Base-by-base conservation (phyloP, 225 moss, liverwort and hornwort species). In the Pseudoscleropodium purum region DNA sequence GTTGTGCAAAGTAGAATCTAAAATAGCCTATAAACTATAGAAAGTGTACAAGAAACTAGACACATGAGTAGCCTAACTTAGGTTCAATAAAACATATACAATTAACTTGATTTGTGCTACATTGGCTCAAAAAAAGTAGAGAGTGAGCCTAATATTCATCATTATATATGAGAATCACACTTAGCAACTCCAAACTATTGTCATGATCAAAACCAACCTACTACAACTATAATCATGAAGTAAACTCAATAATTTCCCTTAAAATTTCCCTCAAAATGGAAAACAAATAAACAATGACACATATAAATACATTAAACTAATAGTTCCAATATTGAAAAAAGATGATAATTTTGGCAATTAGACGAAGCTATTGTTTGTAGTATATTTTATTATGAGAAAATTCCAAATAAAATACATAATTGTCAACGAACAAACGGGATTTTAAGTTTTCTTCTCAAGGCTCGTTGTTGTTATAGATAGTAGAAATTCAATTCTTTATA, bases 211-310 rank as follows among this genome's bases (percentile, higher is more conserved):
- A 41, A 72, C 4, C 5, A 72, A 72, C 25, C 41, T 72, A 27
- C 26, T 15, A 72, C 2, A 0, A 3, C 26, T 15, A 72, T 41
- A 27, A 41, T 41, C 9, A 72, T 26, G 15, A 72, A 41, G 41
- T 14, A 0, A 1, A 25, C 5, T 41, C 15, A 72, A 15, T 0
- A 56, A 20, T 19, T 56, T 19, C 7, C 3, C 5, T 26, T 25
- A 25, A 7, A 69, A 70, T 24, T 39, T 2, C 25, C 14, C 7
- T 41, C 1, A 2, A 72, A 15, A 25, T 70, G 25, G 20, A 30
- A 0, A 75, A 47, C 2, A 49, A 33, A 20, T 7, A 31, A 75
- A 18, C 2, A 30, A 1, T 3, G 0, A 47, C 31, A 47, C 49
- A 49, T 18, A 33, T 7, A 10, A 41, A 75, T 33, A 49, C 12